Evolutionary conservation across 495 filamentous ascomycete genomes (phyloP), one percentile per base, ranked within the genome.

Genomic region (Xylona heveae): DNA sequence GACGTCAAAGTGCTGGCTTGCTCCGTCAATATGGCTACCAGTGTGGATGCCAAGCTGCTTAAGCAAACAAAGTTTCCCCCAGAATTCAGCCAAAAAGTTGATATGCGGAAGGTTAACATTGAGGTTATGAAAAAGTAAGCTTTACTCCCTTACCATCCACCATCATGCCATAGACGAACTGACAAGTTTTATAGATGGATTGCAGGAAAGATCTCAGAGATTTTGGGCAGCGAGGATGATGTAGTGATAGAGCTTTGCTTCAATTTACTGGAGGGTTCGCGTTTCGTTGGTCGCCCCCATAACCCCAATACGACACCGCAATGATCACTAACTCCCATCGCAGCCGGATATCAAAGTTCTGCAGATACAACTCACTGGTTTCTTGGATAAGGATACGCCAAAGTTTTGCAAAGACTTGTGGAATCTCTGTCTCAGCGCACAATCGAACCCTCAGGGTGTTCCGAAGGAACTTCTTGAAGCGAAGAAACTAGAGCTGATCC

Each of bases 51-150:
- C 36, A 91, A 90, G 63, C 64, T 88, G 48, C 58, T 91, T 27
- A 75, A 74, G 63, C 63, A 68, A 52, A 94, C 81, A 34, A 94
- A 92, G 49, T 94, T 93, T 43, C 88, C 88, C 28, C 66, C 73
- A 6, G 88, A 95, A 51, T 95, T 93, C 53, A 85, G 63, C 45
- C 68, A 75, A 50, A 94, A 92, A 62, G 90, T 99, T 24, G 84
- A 99, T 57, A 90, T 88, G 74, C 66, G 68, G 36, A 99, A 95
- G 57, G 80, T 95, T 48, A 93, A 94, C 43, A 59, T 92, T 15
- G 83, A 90, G 52, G 80, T 95, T 35, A 85, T 95, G 71, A 94
- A 94, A 63, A 90, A 82, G 81, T 92, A 48, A 41, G 66, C 49
- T 27, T 32, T 25, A 28, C 18, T 13, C 24, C n/a, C 19, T 14